A percentile compares a stretch with the other conserved stretches of the same genome.
These are phyloP conservation scores for Hericium erinaceus DNA, from an alignment of 768 basidiomycete genomes.

Conservation along the genomic window DNA sequence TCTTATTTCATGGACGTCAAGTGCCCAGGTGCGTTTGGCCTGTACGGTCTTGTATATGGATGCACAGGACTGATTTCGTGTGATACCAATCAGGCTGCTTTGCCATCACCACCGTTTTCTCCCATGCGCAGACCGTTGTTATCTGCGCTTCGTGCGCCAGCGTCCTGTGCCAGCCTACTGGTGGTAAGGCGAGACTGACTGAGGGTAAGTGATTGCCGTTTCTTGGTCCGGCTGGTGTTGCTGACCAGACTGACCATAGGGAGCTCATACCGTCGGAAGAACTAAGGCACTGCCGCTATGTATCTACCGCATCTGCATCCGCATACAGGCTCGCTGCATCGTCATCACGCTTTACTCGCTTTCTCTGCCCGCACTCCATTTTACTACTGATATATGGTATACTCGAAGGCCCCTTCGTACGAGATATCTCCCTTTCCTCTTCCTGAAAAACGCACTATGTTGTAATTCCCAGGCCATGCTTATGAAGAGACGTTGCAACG, in stretches of 20 bases:
- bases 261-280: slow-evolving; percentile 97
- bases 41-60: slow-evolving; percentile 8
- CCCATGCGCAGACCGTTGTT: slow-evolving; percentile 97
- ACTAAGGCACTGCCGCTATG: slow-evolving; percentile 33
- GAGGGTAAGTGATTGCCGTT: slow-evolving; percentile 60
- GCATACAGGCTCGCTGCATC: slow-evolving; percentile 13
- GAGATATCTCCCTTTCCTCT: neutral
- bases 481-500: neutral
- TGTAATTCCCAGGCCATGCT: neutral
- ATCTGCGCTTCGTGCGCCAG: slow-evolving; percentile 88
- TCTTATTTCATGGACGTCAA: slow-evolving; percentile 99
- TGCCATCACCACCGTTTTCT: slow-evolving; percentile 95
- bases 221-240: too few relatives aligned
- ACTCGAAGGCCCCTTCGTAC: neutral
- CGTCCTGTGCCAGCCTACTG: slow-evolving; percentile 95
- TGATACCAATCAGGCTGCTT: slow-evolving; percentile 60
- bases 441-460: neutral
- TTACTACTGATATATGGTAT: neutral
- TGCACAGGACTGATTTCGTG: neutral
- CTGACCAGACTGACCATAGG: slow-evolving; percentile 35
- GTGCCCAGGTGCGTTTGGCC: slow-evolving; percentile 69
- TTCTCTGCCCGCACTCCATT: neutral
- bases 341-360: slow-evolving; percentile 50
- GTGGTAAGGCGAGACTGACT: slow-evolving; percentile 95
- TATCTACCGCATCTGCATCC: slow-evolving; percentile 15